phyloP scores from a whole-genome alignment of 164 flowering plant species.

The Taxillus chinensis region DNA sequence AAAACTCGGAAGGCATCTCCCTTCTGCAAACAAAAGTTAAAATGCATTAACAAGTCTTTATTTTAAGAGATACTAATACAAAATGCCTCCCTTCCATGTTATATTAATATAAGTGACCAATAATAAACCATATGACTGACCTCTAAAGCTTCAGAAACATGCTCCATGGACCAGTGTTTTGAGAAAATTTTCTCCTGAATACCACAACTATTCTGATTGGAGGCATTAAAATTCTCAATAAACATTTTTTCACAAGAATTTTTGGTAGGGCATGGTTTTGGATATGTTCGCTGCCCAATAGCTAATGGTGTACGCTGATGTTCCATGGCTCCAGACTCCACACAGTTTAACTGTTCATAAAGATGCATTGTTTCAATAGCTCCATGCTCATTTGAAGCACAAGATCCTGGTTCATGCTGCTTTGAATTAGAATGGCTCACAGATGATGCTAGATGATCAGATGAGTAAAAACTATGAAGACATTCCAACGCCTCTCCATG shows the following conservation, averaged over 20 bases:
- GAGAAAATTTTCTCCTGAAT: slow-evolving; percentile 31
- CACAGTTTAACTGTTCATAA: slow-evolving; percentile 14
- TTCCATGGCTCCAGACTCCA: slow-evolving; percentile 9
- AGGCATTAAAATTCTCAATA: slow-evolving; percentile 9
- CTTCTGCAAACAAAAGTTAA: slow-evolving; percentile 38
- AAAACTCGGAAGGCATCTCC: slow-evolving; percentile 59
- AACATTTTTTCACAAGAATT: slow-evolving; percentile 15
- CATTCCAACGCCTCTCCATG: slow-evolving; percentile 19
- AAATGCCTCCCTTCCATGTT: background rate
- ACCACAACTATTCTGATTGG: slow-evolving; percentile 13
- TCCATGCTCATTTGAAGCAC: slow-evolving; percentile 18
- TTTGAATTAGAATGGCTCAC: slow-evolving; percentile 13
- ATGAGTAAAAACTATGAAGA: slow-evolving; percentile 14
- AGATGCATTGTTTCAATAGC: slow-evolving; percentile 24
- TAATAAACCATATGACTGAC: slow-evolving; percentile 25
- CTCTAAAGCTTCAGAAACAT: slow-evolving; percentile 56
- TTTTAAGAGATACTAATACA: background rate
- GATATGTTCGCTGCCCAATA: slow-evolving; percentile 11
- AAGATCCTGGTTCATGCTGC: slow-evolving; percentile 10
- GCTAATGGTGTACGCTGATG: slow-evolving; percentile 13
- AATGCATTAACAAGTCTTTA: background rate
- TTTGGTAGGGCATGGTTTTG: slow-evolving; percentile 40
- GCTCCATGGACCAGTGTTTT: slow-evolving; percentile 57
- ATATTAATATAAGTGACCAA: background rate
- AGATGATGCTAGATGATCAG: slow-evolving; percentile 8